These are phyloP conservation scores for Penicillium antarcticum DNA, from an alignment of 495 filamentous ascomycete species.

Conservation along the genomic window DNA sequence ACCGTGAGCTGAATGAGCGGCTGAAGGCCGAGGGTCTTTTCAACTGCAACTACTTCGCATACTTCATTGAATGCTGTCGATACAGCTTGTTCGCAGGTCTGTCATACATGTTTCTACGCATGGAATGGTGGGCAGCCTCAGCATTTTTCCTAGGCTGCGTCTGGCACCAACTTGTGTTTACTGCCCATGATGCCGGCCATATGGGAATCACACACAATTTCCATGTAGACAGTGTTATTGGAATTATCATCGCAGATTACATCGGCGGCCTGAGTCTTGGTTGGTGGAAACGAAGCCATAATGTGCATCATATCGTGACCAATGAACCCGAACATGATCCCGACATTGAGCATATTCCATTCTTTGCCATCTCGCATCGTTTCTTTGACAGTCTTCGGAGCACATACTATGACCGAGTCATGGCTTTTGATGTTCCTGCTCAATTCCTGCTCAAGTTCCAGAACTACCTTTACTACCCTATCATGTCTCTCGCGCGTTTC, in stretches of 20 bases:
- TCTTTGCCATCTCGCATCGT: slow-evolving; percentile 88
- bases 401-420: slow-evolving; percentile 84
- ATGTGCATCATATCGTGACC: slow-evolving; percentile 97
- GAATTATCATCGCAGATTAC: slow-evolving; percentile 88
- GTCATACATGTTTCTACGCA: slow-evolving; percentile 61
- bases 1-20: slow-evolving; percentile 67
- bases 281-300: slow-evolving; percentile 98
- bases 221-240: slow-evolving; percentile 75
- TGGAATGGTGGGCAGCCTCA: slow-evolving; percentile 71
- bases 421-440: slow-evolving; percentile 78
- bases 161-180: slow-evolving; percentile 96
- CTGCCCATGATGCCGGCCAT: slow-evolving; percentile 94
- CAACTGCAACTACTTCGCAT: slow-evolving; percentile 80
- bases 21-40: slow-evolving; percentile 76
- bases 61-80: slow-evolving; percentile 71
- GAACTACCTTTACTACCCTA: slow-evolving; percentile 81
- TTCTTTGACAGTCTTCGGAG: slow-evolving; percentile 75
- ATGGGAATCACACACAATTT: slow-evolving; percentile 96
- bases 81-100: slow-evolving; percentile 68
- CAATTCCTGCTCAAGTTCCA: slow-evolving; percentile 72
- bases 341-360: slow-evolving; percentile 94
- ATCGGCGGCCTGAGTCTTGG: slow-evolving; percentile 85
- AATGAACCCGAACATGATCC: slow-evolving; percentile 97
- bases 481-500: slow-evolving; percentile 83
- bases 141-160: slow-evolving; percentile 77